phyloP scores from a whole-genome alignment of 2,329 filamentous ascomycete species.

The Erysiphe pulchra region DNA sequence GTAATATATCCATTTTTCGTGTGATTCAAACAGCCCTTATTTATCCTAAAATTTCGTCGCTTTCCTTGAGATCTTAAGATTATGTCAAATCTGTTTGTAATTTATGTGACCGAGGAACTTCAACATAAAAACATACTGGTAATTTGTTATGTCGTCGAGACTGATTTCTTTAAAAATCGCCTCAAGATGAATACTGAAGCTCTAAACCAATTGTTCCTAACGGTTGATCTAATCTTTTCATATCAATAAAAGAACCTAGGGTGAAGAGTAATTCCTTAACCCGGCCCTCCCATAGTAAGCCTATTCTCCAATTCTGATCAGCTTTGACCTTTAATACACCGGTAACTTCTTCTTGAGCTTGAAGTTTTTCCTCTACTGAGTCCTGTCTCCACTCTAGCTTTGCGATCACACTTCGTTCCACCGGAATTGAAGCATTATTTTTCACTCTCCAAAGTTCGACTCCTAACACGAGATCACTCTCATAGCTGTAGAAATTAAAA shows the following conservation, averaged over 20 bases:
- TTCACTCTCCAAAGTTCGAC: slow-evolving; percentile 71
- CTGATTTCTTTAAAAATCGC: background rate
- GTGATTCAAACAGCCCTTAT: too few species aligned
- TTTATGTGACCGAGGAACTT: too few species aligned
- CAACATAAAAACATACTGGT: too few species aligned
- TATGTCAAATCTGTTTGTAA: too few species aligned
- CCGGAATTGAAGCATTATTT: slow-evolving; percentile 5
- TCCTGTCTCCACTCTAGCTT: slow-evolving; percentile 27
- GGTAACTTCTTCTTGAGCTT: slow-evolving; percentile 38
- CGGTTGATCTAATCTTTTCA: slow-evolving; percentile 49
- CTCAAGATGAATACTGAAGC: slow-evolving; percentile 58
- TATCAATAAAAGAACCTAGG: slow-evolving; percentile 62
- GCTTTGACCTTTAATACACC: slow-evolving; percentile 77
- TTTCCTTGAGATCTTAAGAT: too few species aligned
- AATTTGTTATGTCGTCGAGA: too few species aligned
- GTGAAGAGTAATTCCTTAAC: slow-evolving; percentile 85
- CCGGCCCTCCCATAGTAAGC: slow-evolving; percentile 76
- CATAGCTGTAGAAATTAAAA: slow-evolving; percentile 96
- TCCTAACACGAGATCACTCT: slow-evolving; percentile 77
- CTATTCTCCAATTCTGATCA: slow-evolving; percentile 68
- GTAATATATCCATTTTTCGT: too few species aligned
- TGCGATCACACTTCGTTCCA: slow-evolving; percentile 24
- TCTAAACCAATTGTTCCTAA: slow-evolving; percentile 55
- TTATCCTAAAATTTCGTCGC: too few species aligned
- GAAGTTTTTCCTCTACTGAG: slow-evolving; percentile 8